phyloP scores from a whole-genome alignment of 257 asterid genomes.

The Solanum dulcamara region DNA sequence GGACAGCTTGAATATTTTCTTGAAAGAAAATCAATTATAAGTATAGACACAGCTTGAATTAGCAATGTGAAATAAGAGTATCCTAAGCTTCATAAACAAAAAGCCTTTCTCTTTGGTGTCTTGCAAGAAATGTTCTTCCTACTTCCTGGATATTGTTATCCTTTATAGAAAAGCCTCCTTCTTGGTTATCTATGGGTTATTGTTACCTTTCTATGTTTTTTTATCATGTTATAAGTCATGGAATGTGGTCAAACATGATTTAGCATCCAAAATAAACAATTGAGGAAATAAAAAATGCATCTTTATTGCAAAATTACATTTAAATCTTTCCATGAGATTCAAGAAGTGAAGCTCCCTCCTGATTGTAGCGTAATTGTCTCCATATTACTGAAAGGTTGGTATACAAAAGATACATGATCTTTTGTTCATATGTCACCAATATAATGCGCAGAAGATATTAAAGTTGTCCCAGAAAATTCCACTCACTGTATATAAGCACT shows the following conservation, averaged over 20 bases:
- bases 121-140: not conserved
- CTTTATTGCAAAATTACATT: not conserved
- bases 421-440: not conserved
- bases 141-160: not conserved
- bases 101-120: not conserved
- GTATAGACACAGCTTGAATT: not conserved
- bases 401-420: not conserved
- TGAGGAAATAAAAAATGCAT: not conserved
- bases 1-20: not conserved
- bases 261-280: not conserved
- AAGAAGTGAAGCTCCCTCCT: not conserved
- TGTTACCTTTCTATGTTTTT: not conserved
- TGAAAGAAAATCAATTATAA: not conserved
- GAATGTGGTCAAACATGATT: not conserved
- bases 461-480: not conserved
- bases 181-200: not conserved
- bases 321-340: not conserved
- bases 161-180: not conserved
- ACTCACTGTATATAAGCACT: not conserved
- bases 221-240: not conserved
- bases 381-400: not conserved
- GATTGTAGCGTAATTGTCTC: not conserved
- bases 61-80: not conserved
- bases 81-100: not conserved
- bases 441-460: not conserved